A percentile compares a stretch with the other conserved stretches of the same genome.
Evolutionary conservation across 176 grass and related monocot genomes (phyloP).

Genomic region (maize (Zea mays)): DNA sequence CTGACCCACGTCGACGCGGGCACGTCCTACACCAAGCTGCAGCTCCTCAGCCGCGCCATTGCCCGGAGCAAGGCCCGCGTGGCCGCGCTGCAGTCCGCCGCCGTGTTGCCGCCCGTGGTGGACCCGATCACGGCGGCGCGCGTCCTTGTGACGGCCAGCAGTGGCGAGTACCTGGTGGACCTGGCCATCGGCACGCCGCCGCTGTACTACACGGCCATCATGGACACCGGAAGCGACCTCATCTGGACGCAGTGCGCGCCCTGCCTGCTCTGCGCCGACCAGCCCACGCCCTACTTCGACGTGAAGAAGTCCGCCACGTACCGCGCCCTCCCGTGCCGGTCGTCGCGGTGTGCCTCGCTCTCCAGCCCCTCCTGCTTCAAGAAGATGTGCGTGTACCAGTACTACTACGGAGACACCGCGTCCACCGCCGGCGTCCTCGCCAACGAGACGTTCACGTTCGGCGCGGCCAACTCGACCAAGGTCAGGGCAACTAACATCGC

Average conservation of each 20-base stretch:
- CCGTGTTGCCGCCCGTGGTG: neutral
- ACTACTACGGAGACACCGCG: slow-evolving; percentile 44
- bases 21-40: neutral
- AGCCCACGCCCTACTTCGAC: slow-evolving; percentile 44
- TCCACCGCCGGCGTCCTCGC: slow-evolving; percentile 45
- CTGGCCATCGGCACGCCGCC: slow-evolving; percentile 51
- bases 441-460: slow-evolving; percentile 52
- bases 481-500: neutral
- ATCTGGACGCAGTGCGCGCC: slow-evolving; percentile 66
- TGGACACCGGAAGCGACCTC: slow-evolving; percentile 70
- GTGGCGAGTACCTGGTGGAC: slow-evolving; percentile 40
- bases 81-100: slow-evolving; percentile 6
- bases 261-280: slow-evolving; percentile 42
- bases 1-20: slow-evolving; percentile 13
- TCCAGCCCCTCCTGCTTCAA: slow-evolving; percentile 18
- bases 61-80: slow-evolving; percentile 7
- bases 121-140: slow-evolving; percentile 8
- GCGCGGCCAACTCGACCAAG: slow-evolving; percentile 4
- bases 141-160: slow-evolving; percentile 27
- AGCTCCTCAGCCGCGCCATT: neutral
- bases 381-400: slow-evolving; percentile 44
- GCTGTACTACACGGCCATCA: slow-evolving; percentile 24
- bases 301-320: slow-evolving; percentile 15
- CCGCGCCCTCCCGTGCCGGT: slow-evolving; percentile 29
- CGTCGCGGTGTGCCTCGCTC: slow-evolving; percentile 29